Percentiles rank a stretch among this genome's conserved stretches.
These are phyloP conservation scores for Eremochloa ophiuroides DNA, from an alignment of 176 grass and related monocot species.

Conservation along the genomic window DNA sequence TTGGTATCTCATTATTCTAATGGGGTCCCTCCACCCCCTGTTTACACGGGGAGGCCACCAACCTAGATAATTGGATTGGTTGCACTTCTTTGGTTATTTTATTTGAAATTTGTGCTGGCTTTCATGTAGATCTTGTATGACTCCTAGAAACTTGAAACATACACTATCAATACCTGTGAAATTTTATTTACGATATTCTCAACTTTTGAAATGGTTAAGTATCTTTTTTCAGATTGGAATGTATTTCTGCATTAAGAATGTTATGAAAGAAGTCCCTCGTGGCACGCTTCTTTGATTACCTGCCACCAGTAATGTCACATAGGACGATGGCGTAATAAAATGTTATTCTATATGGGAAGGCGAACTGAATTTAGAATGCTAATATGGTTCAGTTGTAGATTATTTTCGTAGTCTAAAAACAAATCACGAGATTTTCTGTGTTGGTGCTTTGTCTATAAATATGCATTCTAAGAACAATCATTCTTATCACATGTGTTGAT, in stretches of 20 bases:
- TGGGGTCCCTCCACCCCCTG: constrained; percentile 14
- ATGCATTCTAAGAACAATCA: neutral
- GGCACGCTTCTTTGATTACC: constrained; percentile 1
- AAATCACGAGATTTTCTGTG: neutral
- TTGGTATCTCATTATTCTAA: constrained; percentile 29
- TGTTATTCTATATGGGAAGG: neutral
- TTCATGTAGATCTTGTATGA: constrained; percentile 1
- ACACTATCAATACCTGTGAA: neutral
- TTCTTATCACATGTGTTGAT: neutral
- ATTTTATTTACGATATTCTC: neutral
- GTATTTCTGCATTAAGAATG: neutral
- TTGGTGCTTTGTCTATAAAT: neutral
- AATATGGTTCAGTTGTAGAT: neutral
- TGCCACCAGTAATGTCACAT: neutral
- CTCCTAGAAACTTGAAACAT: constrained; percentile 13
- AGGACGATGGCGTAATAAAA: neutral
- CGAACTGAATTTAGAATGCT: neutral
- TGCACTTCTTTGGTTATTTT: constrained; percentile 23
- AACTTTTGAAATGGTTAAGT: neutral
- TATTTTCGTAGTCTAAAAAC: neutral
- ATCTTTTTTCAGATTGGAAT: neutral
- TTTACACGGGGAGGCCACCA: constrained; percentile 22
- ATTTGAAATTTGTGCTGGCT: neutral
- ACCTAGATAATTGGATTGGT: constrained; percentile 13
- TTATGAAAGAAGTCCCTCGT: neutral